Conservation (phyloP, 163 green algal genomes). For the Volvox carteri region DNA sequence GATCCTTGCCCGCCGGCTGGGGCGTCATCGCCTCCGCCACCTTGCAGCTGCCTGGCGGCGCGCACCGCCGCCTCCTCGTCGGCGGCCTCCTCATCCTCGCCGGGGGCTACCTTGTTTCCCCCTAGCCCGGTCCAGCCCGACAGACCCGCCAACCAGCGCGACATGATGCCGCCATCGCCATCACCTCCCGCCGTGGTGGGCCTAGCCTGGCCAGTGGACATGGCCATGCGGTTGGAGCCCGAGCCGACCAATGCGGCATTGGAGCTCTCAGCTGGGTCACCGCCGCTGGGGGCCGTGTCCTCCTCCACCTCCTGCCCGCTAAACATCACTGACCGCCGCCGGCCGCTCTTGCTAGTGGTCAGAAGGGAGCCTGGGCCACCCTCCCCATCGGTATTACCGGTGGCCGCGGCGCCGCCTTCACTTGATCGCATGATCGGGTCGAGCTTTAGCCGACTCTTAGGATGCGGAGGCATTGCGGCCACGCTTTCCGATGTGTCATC, state of each 20-base stretch:
- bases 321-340: conserved; percentile 26
- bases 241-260: neutral
- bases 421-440: neutral
- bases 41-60: neutral
- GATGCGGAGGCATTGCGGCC: neutral
- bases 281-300: neutral
- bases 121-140: conserved; percentile 28
- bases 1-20: neutral
- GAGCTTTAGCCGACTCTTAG: conserved; percentile 7
- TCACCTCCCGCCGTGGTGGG: neutral
- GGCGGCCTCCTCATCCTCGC: neutral
- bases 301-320: conserved; percentile 47
- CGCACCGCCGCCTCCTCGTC: conserved; percentile 39
- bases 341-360: neutral
- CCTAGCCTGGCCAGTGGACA: neutral
- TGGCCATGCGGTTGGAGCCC: neutral
- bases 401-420: neutral
- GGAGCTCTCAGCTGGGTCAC: neutral
- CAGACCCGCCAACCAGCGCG: conserved; percentile 39
- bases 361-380: neutral
- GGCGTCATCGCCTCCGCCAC: neutral
- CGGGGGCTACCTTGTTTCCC: conserved; percentile 25
- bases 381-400: neutral
- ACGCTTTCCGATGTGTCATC: neutral
- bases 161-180: conserved; percentile 50